phyloP scores from a whole-genome alignment of 331 rosid genomes.

The Saraca asoca region DNA sequence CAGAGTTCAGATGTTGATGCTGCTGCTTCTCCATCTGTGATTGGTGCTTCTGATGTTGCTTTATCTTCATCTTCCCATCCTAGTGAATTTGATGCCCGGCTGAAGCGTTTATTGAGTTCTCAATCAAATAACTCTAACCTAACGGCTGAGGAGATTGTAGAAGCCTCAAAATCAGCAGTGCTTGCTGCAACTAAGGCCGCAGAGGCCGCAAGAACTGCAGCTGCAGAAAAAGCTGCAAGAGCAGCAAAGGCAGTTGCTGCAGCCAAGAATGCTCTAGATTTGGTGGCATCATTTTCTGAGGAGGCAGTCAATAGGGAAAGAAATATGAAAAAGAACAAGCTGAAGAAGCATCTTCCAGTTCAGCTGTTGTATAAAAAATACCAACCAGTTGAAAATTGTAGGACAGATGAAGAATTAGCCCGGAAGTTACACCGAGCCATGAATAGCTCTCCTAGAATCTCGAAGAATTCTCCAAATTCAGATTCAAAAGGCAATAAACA shows the following conservation, averaged over 20 bases:
- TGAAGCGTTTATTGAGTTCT: constrained; percentile 67
- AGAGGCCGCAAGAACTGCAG: constrained; percentile 71
- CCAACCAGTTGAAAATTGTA: constrained; percentile 71
- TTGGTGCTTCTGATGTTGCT: constrained; percentile 60
- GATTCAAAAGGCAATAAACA: constrained; percentile 63
- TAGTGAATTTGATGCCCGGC: constrained; percentile 59
- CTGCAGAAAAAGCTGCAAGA: constrained; percentile 79
- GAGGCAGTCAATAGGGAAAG: constrained; percentile 57
- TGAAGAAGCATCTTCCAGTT: constrained; percentile 91
- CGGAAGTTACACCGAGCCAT: constrained; percentile 86
- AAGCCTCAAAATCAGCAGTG: constrained; percentile 70
- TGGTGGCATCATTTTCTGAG: constrained; percentile 83
- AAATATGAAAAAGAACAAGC: constrained; percentile 71
- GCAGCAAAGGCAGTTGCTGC: constrained; percentile 88
- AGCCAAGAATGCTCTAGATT: constrained; percentile 84
- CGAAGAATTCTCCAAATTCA: constrained; percentile 56
- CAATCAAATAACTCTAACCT: constrained; percentile 61
- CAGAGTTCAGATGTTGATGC: constrained; percentile 67
- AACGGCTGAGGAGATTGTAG: constrained; percentile 67
- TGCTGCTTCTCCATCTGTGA: constrained; percentile 50
- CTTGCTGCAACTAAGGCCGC: constrained; percentile 71
- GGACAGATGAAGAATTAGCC: constrained; percentile 90
- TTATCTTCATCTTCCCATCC: constrained; percentile 56
- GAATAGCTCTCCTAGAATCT: constrained; percentile 89
- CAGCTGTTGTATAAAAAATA: constrained; percentile 86